Evolutionary conservation across 1,284 basidiomycete species (phyloP).

Genomic region (Rhizoctonia solani): DNA sequence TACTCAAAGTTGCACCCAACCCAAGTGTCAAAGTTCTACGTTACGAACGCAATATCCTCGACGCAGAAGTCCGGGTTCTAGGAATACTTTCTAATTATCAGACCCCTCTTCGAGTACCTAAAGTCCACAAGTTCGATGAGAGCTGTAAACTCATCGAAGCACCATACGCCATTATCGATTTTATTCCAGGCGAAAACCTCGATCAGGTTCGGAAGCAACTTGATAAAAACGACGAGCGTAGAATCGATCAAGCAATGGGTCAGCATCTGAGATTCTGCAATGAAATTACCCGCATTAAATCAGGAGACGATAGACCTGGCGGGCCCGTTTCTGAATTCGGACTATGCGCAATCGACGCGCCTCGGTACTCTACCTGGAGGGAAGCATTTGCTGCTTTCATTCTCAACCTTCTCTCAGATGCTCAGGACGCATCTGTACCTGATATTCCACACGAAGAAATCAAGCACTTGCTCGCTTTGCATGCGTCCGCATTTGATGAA

Average conservation of each 20-base stretch:
- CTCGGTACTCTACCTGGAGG: conserved; percentile 21
- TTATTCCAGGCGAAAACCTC: conserved; percentile 16
- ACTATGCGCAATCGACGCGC: conserved; percentile 27
- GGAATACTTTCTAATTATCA: conserved; percentile 12
- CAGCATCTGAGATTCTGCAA: neutral
- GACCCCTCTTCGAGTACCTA: conserved; percentile 9
- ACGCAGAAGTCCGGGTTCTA: conserved; percentile 18
- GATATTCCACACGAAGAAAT: conserved; percentile 24
- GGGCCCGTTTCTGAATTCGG: conserved; percentile 24
- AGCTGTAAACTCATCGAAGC: conserved; percentile 15
- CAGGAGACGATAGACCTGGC: conserved; percentile 17
- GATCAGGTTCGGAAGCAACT: neutral
- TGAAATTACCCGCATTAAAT: conserved; percentile 10
- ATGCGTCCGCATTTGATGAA: conserved; percentile 15
- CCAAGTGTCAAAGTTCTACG: conserved; percentile 15
- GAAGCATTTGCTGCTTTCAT: conserved; percentile 14
- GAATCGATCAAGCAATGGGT: conserved; percentile 10
- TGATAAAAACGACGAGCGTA: neutral
- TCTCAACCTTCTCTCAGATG: conserved; percentile 8
- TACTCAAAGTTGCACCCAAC: conserved; percentile 24
- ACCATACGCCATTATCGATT: conserved; percentile 25
- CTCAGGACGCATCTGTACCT: neutral
- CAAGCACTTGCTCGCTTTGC: neutral
- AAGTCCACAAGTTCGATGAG: conserved; percentile 16
- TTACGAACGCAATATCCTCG: conserved; percentile 26